These are phyloP conservation scores for Pseudogymnoascus sp. DNA, from an alignment of 2,329 filamentous ascomycete species.

Conservation along the genomic window DNA sequence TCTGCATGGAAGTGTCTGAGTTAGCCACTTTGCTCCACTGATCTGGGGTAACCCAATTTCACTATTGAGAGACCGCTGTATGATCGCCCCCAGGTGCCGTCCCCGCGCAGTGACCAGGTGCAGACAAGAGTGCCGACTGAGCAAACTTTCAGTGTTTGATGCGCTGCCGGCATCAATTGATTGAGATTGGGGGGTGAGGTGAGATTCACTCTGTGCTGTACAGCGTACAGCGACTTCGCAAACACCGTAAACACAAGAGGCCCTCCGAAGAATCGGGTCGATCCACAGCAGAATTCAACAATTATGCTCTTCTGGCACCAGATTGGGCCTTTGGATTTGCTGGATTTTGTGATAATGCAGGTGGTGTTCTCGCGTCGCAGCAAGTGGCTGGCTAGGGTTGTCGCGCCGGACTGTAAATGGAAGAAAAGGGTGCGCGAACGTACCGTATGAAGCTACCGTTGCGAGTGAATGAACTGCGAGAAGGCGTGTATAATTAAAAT, in stretches of 20 bases:
- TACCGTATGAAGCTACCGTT: not conserved
- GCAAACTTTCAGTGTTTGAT: conserved; percentile 1
- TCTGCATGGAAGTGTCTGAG: not conserved
- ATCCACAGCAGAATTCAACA: not conserved
- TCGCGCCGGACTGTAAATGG: conserved; percentile 3
- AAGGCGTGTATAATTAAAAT: not conserved
- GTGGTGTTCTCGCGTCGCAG: not conserved
- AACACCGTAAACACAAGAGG: not conserved
- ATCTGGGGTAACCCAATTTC: conserved; percentile 5
- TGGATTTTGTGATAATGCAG: not conserved
- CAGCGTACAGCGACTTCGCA: not conserved
- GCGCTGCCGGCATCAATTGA: not conserved
- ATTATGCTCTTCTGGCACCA: not conserved
- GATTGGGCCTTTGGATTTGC: not conserved
- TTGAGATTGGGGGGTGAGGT: not conserved
- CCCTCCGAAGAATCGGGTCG: not conserved
- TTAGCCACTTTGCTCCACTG: conserved; percentile 6
- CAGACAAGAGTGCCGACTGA: not conserved
- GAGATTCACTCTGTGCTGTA: not conserved
- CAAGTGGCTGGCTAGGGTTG: not conserved
- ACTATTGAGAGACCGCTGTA: not conserved
- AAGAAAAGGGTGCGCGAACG: not conserved
- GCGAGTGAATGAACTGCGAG: not conserved
- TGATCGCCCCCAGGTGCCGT: not conserved
- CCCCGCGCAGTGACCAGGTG: not conserved